Evolutionary conservation across 768 basidiomycete genomes (phyloP), one percentile per base, ranked within the genome.

Genomic region (Leccinum imitatum): DNA sequence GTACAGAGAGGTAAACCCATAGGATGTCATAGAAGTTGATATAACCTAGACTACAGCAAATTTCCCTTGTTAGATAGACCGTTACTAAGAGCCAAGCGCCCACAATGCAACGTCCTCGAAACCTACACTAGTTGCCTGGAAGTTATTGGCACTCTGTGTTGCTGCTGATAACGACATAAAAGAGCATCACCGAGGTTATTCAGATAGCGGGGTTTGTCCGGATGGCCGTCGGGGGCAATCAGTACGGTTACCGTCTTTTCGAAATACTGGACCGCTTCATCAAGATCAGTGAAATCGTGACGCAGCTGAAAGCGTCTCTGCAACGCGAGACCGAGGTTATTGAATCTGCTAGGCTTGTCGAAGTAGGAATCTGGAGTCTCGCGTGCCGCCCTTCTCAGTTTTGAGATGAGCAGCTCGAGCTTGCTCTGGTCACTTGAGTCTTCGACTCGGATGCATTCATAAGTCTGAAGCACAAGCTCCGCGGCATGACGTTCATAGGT

Each of bases 391-490:
- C 1, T 30, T 3, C 50, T 27, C 41, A 62, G 48, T 15, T 31
- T 15, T 27, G 21, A 33, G 31, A 54, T 31, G 1, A 61, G 13
- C 10, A n/a, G 31, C 23, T 58, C 30, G 10, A 61, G 30, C 8
- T 61, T 30, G 21, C 0, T 31, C n/a, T 54, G 4, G 27, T 30
- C 27, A 11, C 14, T 19, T 3, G 47, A 39, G 30, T 47, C 25
- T 15, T 27, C 6, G 25, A 63, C 27, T 27, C 5, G 25, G 27
- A 8, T n/a, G 6, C 47, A 21, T 39, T 41, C 19, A 13, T 56
- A 56, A 2, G 60, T 61, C n/a, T 61, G 57, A 3, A 46, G 39
- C 3, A 58, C 31, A 39, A 61, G 60, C 14, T 58, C 52, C 31
- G 48, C 56, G 8, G 57, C 56, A 2, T 39, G 60, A 21, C 48